Evolutionary conservation across 2,329 filamentous ascomycete species (phyloP).

Genomic region (Paecilomyces fulvus): DNA sequence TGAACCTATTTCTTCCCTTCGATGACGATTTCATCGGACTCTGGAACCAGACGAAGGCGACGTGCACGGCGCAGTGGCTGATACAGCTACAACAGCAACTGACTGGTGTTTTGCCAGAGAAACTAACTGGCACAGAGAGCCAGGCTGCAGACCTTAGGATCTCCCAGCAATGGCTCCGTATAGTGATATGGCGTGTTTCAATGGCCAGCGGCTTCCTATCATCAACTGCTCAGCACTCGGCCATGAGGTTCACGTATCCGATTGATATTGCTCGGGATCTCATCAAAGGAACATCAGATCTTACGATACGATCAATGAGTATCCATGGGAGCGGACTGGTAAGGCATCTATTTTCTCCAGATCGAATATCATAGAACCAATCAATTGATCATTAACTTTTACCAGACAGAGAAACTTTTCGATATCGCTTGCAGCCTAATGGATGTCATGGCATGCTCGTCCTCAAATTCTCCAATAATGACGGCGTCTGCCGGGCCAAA

Average conservation of each 20-base stretch:
- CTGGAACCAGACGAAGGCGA: constrained; percentile 58
- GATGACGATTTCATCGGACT: constrained; percentile 55
- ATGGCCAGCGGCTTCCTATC: constrained; percentile 33
- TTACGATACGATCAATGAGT: constrained; percentile 63
- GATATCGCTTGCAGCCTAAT: constrained; percentile 64
- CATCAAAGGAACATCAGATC: constrained; percentile 56
- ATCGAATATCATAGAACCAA: not conserved
- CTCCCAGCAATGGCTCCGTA: not conserved
- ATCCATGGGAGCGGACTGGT: constrained; percentile 49
- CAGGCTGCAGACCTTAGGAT: not conserved
- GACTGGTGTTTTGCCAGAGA: not conserved
- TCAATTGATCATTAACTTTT: not conserved
- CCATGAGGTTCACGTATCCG: constrained; percentile 54
- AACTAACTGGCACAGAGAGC: not conserved
- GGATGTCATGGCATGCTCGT: constrained; percentile 58
- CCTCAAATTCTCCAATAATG: constrained; percentile 30
- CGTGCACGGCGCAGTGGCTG: constrained; percentile 51
- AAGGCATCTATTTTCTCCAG: not conserved
- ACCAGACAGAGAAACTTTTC: constrained; percentile 65
- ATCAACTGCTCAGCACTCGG: constrained; percentile 46
- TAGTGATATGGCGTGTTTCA: not conserved
- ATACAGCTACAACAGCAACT: constrained; percentile 52
- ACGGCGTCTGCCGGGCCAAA: not conserved
- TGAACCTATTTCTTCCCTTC: constrained; percentile 53
- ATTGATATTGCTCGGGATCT: constrained; percentile 54